Evolutionary conservation across 257 asterid species (phyloP), one percentile per base, ranked within the genome.

Genomic region (Petunia secreta): DNA sequence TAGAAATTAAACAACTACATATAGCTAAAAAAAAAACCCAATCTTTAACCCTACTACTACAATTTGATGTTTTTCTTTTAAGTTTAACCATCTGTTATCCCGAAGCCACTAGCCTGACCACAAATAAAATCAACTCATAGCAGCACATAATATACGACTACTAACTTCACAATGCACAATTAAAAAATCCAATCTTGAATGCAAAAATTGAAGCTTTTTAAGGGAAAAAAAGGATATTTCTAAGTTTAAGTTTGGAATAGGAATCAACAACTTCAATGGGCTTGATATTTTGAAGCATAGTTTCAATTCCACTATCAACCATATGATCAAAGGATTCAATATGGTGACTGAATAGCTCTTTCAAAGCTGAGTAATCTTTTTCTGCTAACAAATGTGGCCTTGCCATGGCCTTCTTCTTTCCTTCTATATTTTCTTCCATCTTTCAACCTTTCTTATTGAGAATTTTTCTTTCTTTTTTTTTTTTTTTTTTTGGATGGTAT

Each of bases 271-370:
- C 84, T 86, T 91, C 89, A 63, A 92, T 71, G 0, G 98, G 98
- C 82, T 91, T 91, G 73, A 95, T 54, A 67, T 60, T 85, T 73
- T 48, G 10, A 73, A 95, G 75, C 97, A 87, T 89, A 10, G 68
- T 82, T 46, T 88, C 91, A 16, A 95, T 85, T 1, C 98, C 99
- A 16, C 68, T 50, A 16, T 90, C 97, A 34, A 82, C 59, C 98
- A 93, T 92, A 79, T 95, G 77, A 68, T 95, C 93, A 65, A 95
- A 92, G 1, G 99, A 95, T 34, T 95, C 97, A 6, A 93, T 93
- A 58, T 91, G 98, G 80, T 93, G 98, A 4, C 80, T 85, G 81
- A 90, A 90, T 40, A 95, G 78, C 87, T 93, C 95, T 16, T 87
- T 82, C 25, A 95, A 73, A 2, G 90, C 89, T 53, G 85, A 58